Evolutionary conservation across 1,284 basidiomycete genomes (phyloP), one percentile per base, ranked within the genome.

Genomic region (Irpex sp.): DNA sequence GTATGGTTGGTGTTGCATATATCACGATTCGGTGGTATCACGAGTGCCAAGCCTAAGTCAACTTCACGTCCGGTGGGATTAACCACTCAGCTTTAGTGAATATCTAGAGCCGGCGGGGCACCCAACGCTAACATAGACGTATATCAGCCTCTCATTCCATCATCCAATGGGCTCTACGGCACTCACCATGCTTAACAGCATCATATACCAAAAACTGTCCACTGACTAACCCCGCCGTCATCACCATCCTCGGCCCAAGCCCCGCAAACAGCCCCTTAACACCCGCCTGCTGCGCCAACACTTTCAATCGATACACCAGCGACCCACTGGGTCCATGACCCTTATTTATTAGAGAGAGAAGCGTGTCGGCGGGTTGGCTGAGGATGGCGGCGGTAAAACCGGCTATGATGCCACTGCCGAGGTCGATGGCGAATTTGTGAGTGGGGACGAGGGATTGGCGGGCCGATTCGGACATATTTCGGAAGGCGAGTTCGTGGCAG

Each of bases 331-430:
- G 92, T 0, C 93, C 93, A 68, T 94, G 88, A 0, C 92, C 93
- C 76, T 93, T 94, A 78, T 96, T 96, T 69, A 96, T 93, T 74
- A 93, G 87, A 38, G 82, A 85, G 26, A 90, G 76, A 1, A 90
- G 78, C 0, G 88, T 89, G 71, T 91, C 89, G 34, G 88, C 89
- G 17, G 88, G 87, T 84, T 89, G 95, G 64, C 89, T 92, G 54
- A 97, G 82, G 54, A 97, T 80, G 6, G 94, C 94, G 3, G 95
- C 95, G 0, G 92, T 93, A 69, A 93, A 89, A 70, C 95, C 94
- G 5, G 95, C 94, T 40, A 88, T 81, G 67, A 96, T 79, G 69
- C 95, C 95, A 67, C 92, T 92, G 3, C 89, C 90, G 21, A 97
- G 82, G 15, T 87, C 84, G 68, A 97, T 85, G 2, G 79, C 76